Conservation (phyloP, 2,329 filamentous ascomycete species). For the Knufia fluminis region DNA sequence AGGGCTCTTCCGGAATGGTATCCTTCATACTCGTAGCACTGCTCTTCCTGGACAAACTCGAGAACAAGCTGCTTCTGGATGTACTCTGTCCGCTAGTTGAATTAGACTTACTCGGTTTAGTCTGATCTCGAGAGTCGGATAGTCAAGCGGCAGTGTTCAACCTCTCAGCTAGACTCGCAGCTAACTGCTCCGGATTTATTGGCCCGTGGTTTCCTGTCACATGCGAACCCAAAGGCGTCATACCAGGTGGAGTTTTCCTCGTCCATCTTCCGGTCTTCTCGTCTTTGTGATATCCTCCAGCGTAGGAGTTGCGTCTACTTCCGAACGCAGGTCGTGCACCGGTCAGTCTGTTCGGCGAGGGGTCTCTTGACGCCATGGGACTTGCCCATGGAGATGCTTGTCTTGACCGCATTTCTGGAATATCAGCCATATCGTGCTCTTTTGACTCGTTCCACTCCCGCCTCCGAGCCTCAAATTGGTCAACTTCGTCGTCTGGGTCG, state of each 20-base stretch:
- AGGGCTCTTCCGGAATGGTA: too few relatives aligned
- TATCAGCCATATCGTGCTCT: conserved; percentile 4
- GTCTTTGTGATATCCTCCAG: conserved; percentile 5
- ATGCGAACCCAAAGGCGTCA: background rate
- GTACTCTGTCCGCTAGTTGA: background rate
- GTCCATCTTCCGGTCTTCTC: background rate
- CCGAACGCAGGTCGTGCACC: background rate
- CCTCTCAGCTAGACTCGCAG: background rate
- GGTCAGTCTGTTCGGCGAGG: conserved; percentile 1
- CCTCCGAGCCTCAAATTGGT: conserved; percentile 14
- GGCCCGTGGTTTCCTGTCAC: background rate
- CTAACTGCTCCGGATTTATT: background rate
- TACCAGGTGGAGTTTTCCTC: background rate
- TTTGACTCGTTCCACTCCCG: conserved; percentile 14
- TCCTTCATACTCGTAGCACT: too few relatives aligned
- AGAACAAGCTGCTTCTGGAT: too few relatives aligned
- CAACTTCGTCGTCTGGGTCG: conserved; percentile 17
- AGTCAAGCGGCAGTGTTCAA: background rate
- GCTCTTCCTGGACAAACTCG: too few relatives aligned
- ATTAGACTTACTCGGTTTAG: background rate
- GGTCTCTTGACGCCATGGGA: conserved; percentile 1
- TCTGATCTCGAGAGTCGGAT: background rate
- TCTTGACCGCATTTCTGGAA: conserved; percentile 1
- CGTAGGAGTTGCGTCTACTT: background rate
- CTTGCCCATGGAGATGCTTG: background rate